Evolutionary conservation across 139 green algal genomes (phyloP).

Genomic region (Chlorokybus atmophyticus): DNA sequence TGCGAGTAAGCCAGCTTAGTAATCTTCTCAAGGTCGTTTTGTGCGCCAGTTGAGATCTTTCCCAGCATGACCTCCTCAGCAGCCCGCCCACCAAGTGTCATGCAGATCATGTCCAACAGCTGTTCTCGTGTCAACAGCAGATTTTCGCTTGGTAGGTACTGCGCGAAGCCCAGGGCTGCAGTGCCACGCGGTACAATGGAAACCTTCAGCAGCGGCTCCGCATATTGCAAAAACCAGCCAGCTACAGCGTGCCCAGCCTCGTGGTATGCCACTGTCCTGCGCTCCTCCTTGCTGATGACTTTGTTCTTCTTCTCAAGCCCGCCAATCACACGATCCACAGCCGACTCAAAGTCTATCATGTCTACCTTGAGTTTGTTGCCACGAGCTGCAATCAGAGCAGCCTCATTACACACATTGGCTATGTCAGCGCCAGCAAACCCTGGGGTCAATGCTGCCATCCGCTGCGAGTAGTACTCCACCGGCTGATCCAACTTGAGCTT

Average conservation of each 20-base stretch:
- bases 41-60: conserved; percentile 84
- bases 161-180: conserved; percentile 91
- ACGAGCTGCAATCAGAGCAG: conserved; percentile 83
- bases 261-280: conserved; percentile 93
- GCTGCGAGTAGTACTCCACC: conserved; percentile 60
- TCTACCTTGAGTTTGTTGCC: conserved; percentile 33
- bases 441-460: conserved; percentile 88
- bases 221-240: conserved; percentile 93
- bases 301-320: conserved; percentile 99
- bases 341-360: conserved; percentile 85
- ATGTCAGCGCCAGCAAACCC: conserved; percentile 93
- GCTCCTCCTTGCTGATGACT: conserved; percentile 67
- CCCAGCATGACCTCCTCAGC: conserved; percentile 90
- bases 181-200: conserved; percentile 92
- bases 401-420: conserved; percentile 97
- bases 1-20: conserved; percentile 92
- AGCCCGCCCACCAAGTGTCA: conserved; percentile 84
- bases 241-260: conserved; percentile 84
- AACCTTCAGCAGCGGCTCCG: conserved; percentile 97
- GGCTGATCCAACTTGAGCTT: conserved; percentile 30
- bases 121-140: conserved; percentile 89
- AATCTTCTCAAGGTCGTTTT: conserved; percentile 96
- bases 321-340: conserved; percentile 93
- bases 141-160: conserved; percentile 99
- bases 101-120: conserved; percentile 78